These are phyloP conservation scores for Colletotrichum euphorbiae DNA, from an alignment of 2,329 filamentous ascomycete species.

Conservation along the genomic window DNA sequence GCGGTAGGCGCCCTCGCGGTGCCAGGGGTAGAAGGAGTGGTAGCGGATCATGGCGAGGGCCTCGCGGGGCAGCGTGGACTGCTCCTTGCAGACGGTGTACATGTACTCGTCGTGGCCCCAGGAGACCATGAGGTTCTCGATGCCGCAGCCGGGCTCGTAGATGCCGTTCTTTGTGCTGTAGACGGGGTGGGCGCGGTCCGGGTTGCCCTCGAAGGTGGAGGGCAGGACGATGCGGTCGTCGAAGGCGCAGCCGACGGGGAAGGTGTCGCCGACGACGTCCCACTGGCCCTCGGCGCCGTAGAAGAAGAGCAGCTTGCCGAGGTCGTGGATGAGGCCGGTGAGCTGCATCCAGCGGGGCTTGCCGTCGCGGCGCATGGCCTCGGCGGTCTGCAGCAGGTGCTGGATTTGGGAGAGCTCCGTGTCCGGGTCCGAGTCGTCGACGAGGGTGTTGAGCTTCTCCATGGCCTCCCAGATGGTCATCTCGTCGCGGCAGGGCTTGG, in stretches of 20 bases:
- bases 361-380: conserved; percentile 88
- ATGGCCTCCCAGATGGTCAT: conserved; percentile 94
- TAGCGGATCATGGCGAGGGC: conserved; percentile 93
- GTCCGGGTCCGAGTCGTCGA: conserved; percentile 93
- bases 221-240: conserved; percentile 84
- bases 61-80: conserved; percentile 82
- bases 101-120: conserved; percentile 93
- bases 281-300: conserved; percentile 89
- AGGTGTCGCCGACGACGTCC: conserved; percentile 92
- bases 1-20: conserved; percentile 81
- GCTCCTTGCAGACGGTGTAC: conserved; percentile 87
- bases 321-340: conserved; percentile 81
- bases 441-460: conserved; percentile 89
- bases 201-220: conserved; percentile 80
- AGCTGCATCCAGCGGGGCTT: conserved; percentile 87
- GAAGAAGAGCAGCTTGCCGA: conserved; percentile 84
- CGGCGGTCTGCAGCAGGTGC: conserved; percentile 88
- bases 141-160: conserved; percentile 81
- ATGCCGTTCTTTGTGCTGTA: conserved; percentile 84
- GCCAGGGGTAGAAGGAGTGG: conserved; percentile 95
- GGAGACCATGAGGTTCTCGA: conserved; percentile 89
- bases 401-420: conserved; percentile 89
- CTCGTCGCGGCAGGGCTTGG: conserved; percentile 71
- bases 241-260: conserved; percentile 81
- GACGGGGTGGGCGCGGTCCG: conserved; percentile 76